Conservation (phyloP, 768 basidiomycete genomes). For the Leccinellum rugosiceps region DNA sequence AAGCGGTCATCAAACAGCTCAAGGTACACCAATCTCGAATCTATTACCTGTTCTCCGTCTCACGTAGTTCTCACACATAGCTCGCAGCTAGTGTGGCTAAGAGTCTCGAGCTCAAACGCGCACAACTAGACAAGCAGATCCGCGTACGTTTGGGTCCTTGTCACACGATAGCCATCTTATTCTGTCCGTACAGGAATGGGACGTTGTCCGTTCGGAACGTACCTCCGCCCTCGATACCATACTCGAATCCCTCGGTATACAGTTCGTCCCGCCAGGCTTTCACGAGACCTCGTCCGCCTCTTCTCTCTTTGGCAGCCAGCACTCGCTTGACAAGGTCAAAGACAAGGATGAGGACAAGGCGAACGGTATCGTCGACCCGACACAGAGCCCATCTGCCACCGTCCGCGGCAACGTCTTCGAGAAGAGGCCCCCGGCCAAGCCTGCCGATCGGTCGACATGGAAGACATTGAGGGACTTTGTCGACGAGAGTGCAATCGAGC, state of each 20-base stretch:
- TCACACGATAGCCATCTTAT: neutral
- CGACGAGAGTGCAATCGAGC: constrained; percentile 78
- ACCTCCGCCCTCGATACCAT: constrained; percentile 62
- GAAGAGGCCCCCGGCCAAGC: constrained; percentile 15
- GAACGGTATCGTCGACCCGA: constrained; percentile 38
- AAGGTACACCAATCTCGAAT: constrained; percentile 43
- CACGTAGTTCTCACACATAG: constrained; percentile 35
- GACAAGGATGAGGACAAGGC: neutral
- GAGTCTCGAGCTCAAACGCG: constrained; percentile 69
- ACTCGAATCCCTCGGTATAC: constrained; percentile 68
- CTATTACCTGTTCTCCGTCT: neutral
- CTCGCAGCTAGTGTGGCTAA: constrained; percentile 71
- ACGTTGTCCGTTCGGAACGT: constrained; percentile 55
- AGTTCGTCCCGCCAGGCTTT: constrained; percentile 76
- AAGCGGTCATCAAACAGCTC: constrained; percentile 73
- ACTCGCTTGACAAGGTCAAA: constrained; percentile 39
- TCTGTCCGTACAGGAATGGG: constrained; percentile 62
- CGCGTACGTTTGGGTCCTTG: constrained; percentile 41
- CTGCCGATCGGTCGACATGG: constrained; percentile 58
- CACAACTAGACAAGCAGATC: constrained; percentile 55
- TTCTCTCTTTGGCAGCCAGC: constrained; percentile 79
- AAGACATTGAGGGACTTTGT: constrained; percentile 85
- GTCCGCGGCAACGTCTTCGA: constrained; percentile 24
- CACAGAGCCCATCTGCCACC: constrained; percentile 30
- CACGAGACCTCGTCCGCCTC: constrained; percentile 63